phyloP scores from a whole-genome alignment of 306 rosid species.

The Rosa multiflora region DNA sequence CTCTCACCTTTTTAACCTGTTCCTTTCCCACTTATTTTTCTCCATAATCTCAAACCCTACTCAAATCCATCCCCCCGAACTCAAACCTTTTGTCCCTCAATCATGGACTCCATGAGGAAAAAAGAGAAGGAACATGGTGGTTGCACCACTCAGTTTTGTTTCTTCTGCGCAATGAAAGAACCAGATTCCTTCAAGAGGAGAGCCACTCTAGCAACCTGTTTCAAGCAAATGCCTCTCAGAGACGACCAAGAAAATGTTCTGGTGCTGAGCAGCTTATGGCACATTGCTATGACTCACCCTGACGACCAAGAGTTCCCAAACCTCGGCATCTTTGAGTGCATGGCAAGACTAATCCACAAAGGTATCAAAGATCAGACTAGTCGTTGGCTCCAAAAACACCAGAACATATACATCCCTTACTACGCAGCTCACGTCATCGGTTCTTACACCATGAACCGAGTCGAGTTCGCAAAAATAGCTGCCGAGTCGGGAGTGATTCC shows the following conservation, averaged over 20 bases:
- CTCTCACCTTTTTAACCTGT: slow-evolving; percentile 12
- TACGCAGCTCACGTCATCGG: slow-evolving; percentile 88
- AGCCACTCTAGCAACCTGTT: slow-evolving; percentile 36
- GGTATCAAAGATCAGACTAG: slow-evolving; percentile 30
- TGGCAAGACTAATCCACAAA: slow-evolving; percentile 61
- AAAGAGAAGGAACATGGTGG: slow-evolving; percentile 37
- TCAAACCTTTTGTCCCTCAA: slow-evolving; percentile 8
- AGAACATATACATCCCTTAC: slow-evolving; percentile 77
- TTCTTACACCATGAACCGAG: slow-evolving; percentile 72
- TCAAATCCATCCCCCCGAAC: slow-evolving; percentile 14
- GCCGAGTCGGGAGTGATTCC: slow-evolving; percentile 62
- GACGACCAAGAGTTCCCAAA: slow-evolving; percentile 64
- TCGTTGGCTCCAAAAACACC: slow-evolving; percentile 54
- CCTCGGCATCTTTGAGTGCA: slow-evolving; percentile 74
- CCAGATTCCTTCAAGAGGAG: slow-evolving; percentile 37
- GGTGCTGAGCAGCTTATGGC: slow-evolving; percentile 63
- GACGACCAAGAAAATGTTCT: slow-evolving; percentile 49
- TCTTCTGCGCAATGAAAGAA: slow-evolving; percentile 75
- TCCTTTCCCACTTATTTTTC: slow-evolving; percentile 5
- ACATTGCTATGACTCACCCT: slow-evolving; percentile 73
- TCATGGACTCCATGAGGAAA: slow-evolving; percentile 39
- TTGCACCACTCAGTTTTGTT: slow-evolving; percentile 41
- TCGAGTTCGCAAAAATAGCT: slow-evolving; percentile 59
- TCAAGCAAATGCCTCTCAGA: slow-evolving; percentile 43
- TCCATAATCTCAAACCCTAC: slow-evolving; percentile 13